Evolutionary conservation across 148 eudicot species (phyloP).

Genomic region (Polygonum maritimum): DNA sequence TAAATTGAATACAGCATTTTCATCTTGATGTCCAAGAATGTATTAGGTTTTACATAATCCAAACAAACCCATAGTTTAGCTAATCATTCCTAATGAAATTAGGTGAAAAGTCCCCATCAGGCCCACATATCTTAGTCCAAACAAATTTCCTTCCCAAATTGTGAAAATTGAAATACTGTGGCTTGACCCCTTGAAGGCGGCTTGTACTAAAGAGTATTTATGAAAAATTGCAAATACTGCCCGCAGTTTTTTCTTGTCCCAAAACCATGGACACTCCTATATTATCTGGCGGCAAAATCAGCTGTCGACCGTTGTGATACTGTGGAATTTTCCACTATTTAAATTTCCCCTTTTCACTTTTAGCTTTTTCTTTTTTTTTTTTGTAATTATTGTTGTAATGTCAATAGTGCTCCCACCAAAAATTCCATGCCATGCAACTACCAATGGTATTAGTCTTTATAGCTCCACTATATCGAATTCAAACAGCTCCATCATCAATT

Average conservation of each 20-base stretch:
- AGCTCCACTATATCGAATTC: too few species aligned
- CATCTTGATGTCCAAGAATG: too few species aligned
- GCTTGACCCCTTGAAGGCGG: background rate
- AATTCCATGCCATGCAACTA: too few species aligned
- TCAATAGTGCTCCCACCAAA: background rate
- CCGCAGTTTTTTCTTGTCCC: background rate
- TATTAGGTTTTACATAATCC: too few species aligned
- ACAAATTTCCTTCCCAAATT: background rate
- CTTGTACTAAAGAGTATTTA: background rate
- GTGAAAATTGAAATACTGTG: background rate
- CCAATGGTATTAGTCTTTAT: too few species aligned
- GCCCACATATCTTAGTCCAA: background rate
- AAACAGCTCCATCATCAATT: too few species aligned
- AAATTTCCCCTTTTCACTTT: background rate
- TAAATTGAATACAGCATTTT: too few species aligned
- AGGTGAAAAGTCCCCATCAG: background rate
- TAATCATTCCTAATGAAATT: background rate
- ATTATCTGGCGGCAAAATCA: background rate
- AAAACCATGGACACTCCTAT: background rate
- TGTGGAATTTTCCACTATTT: background rate
- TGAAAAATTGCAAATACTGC: background rate
- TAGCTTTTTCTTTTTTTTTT: too few species aligned
- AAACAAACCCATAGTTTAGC: too few species aligned
- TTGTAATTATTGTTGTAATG: background rate
- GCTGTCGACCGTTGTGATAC: background rate